Base-by-base conservation (phyloP, 495 filamentous ascomycete species). In the Pseudevernia furfuracea region DNA sequence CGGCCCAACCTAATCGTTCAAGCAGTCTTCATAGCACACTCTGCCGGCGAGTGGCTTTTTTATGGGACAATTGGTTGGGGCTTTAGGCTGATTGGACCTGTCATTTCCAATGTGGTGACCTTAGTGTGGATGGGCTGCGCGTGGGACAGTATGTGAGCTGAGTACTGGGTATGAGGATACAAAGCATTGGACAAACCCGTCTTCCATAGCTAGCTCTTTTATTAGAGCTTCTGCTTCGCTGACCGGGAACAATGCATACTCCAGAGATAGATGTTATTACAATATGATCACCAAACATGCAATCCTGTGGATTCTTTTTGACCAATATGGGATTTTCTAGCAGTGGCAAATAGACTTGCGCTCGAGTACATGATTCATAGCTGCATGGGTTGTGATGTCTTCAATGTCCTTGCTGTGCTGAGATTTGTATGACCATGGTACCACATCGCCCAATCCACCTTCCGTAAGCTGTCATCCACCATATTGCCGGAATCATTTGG, bases 381-480 rank as follows among this genome's bases (percentile, higher is more conserved):
- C 21, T 1, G 53, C 32, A 25, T 6, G 25, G 12, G 38, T 43
- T 25, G 37, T 25, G 32, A 4, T 23, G 19, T 44, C 37, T 34
- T 41, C 49, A 52, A 9, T 25, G 5, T 15, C 15, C 28, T 15
- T n/a, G 34, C 36, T 14, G 32, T 19, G 8, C 25, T 39, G 17
- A 39, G 11, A 9, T 34, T 38, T 48, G 46, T 28, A 38, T 46
- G n/a, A 36, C 17, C 25, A 30, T 32, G 8, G 17, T 11, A 44
- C 12, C 15, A 32, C 32, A 19, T 43, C 21, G 32, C 32, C n/a
- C 1, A 6, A 3, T 57, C 64, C 28, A 46, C 23, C 28, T 62
- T 52, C 58, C 39, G 23, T 34, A 32, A 44, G 28, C 19, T 28
- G 38, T 39, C 44, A 61, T 46, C 19, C 30, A 39, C 49, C 64